phyloP scores from a whole-genome alignment of 805 yeast species.

The Ogataea trehaloabstinens region DNA sequence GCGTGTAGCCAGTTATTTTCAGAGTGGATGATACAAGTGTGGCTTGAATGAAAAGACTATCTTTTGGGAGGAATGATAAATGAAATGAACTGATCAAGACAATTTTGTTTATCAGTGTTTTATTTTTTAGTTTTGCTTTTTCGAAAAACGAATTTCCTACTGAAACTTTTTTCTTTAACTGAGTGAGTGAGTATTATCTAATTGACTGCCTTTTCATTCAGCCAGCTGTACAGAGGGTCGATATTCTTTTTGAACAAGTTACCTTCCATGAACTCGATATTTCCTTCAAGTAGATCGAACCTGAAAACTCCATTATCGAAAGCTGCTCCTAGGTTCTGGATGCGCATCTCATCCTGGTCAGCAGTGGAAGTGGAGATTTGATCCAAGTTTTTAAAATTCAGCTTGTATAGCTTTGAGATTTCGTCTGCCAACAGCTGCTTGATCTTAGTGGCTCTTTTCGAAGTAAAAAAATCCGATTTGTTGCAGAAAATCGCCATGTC shows the following conservation, averaged over 20 bases:
- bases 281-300: conserved; percentile 71
- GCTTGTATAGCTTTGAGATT: conserved; percentile 52
- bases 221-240: conserved; percentile 72
- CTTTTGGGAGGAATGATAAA: no score
- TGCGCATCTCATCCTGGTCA: conserved; percentile 17
- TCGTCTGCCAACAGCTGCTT: conserved; percentile 60
- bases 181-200: no score
- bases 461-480: conserved; percentile 81
- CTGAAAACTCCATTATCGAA: conserved; percentile 46
- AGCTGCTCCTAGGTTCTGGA: conserved; percentile 43
- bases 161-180: no score
- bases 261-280: conserved; percentile 69
- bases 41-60: no score
- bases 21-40: no score
- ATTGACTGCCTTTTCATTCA: conserved; percentile 70
- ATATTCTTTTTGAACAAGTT: conserved; percentile 58
- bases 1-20: no score
- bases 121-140: no score
- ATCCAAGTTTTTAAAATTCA: conserved; percentile 43
- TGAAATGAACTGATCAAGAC: no score
- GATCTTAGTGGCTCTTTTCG: conserved; percentile 67
- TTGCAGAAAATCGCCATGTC: conserved; percentile 79
- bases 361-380: conserved; percentile 42
- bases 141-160: no score
- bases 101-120: no score